phyloP scores from a whole-genome alignment of 371 early-diverging fungal genomes.

The Mortierella sp. region DNA sequence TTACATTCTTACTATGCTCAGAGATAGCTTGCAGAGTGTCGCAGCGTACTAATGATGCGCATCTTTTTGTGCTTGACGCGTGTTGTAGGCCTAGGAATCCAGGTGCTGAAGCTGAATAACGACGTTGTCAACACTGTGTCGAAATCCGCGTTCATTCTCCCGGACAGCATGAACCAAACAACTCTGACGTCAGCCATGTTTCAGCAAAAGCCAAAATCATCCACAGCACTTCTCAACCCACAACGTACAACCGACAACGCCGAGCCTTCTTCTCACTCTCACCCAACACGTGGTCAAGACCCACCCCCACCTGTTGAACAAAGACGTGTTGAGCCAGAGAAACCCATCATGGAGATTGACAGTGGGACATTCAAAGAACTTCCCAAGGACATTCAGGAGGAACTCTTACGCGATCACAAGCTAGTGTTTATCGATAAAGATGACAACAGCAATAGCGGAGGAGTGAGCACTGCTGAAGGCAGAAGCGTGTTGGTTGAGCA shows the following conservation, averaged over 20 bases:
- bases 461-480: background rate
- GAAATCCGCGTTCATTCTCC: conserved; percentile 13
- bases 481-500: background rate
- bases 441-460: background rate
- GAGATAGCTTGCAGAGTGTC: no score
- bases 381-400: conserved; percentile 44
- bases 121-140: conserved; percentile 33
- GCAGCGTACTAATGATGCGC: background rate
- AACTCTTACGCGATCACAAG: conserved; percentile 29
- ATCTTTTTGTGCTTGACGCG: background rate
- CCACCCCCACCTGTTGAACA: background rate
- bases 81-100: conserved; percentile 69
- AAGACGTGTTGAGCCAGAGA: background rate
- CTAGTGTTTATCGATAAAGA: conserved; percentile 20
- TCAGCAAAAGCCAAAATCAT: conserved; percentile 21
- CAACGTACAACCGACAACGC: no score
- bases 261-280: background rate
- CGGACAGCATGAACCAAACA: conserved; percentile 29
- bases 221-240: background rate
- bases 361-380: conserved; percentile 37
- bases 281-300: background rate
- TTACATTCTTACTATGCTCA: background rate
- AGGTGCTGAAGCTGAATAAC: conserved; percentile 68
- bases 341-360: conserved; percentile 35
- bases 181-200: conserved; percentile 46